Evolutionary conservation across 352 stramenopile genomes (phyloP), one percentile per base, ranked within the genome.

Genomic region (Phytophthora cactorum): DNA sequence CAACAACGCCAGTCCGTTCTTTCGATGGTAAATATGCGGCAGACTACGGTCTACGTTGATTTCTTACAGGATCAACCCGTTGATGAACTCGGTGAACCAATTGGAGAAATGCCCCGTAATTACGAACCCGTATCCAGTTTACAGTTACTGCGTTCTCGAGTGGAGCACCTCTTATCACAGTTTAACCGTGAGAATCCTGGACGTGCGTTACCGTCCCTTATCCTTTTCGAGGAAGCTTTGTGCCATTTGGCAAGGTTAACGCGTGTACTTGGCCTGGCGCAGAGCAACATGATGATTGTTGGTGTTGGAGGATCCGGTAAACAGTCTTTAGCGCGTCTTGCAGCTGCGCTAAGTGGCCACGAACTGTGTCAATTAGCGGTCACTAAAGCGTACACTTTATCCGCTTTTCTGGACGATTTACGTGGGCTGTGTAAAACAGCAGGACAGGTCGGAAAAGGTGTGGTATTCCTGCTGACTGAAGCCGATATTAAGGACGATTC

Each of bases 171-270:
- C 9, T 63, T 97, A 17, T 60, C 72, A 1, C 74, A 86, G 41
- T 96, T 95, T 56, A 97, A 97, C 66, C 77, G 89, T 12, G 86
- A 95, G n/a, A 89, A 93, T 39, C 84, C 68, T 32, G 56, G 85
- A 17, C 71, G 70, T 1, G 79, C 78, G 22, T 65, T 83, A 22
- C 88, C 97, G 15, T 73, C 88, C 32, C 72, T 98, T 15, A 91
- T 98, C 32, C 70, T 98, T 1, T 98, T 98, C 51, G 91, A 97
- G 52, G 91, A 97, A 67, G 92, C 92, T 7, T 75, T 98, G 2
- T 66, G 73, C 22, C 92, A 98, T 56, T 77, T 97, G 5, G 79
- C 96, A 6, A 75, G 91, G n/a, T 82, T 98, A 38, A 84, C 85
- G 4, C 77, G 92, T 2, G 82, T 91, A 38, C 70, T 98, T 17